Percentiles rank a stretch among this genome's conserved stretches.
Conservation (phyloP, 1,284 basidiomycete genomes). For the Tetrapyrgos nigripes region DNA sequence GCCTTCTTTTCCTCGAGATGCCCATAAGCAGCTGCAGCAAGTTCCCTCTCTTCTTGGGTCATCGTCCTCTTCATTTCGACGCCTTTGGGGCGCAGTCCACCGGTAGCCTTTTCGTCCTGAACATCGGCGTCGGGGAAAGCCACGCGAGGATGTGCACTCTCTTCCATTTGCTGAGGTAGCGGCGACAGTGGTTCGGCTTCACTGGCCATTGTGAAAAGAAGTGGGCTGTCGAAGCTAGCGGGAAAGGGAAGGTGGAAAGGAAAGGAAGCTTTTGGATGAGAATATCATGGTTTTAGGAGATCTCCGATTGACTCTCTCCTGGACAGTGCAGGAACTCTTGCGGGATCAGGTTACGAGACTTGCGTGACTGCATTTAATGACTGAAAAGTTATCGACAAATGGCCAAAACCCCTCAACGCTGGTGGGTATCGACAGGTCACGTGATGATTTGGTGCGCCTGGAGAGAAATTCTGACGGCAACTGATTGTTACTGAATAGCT, state of each 20-base stretch:
- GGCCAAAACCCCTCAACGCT: conserved; percentile 16
- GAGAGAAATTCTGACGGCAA: background rate
- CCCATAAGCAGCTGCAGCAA: conserved; percentile 72
- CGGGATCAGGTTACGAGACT: background rate
- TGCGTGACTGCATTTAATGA: conserved; percentile 11
- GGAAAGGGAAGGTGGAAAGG: background rate
- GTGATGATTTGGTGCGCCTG: background rate
- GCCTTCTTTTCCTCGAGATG: conserved; percentile 56
- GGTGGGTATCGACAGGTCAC: background rate
- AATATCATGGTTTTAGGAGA: background rate
- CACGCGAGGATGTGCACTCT: conserved; percentile 41
- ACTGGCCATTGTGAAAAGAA: background rate
- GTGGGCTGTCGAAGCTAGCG: background rate
- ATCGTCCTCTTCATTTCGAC: conserved; percentile 65
- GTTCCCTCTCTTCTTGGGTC: conserved; percentile 70
- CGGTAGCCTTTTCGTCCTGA: conserved; percentile 49
- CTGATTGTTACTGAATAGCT: background rate
- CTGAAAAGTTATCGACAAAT: conserved; percentile 7
- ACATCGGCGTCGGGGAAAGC: conserved; percentile 53
- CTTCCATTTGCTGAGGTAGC: conserved; percentile 22
- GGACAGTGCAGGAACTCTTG: background rate
- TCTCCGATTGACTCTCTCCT: background rate
- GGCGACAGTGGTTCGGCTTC: background rate
- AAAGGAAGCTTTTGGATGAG: background rate
- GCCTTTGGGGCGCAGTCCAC: conserved; percentile 50